A percentile compares a stretch with the other conserved stretches of the same genome.
These are phyloP conservation scores for Penicillium robsamsonii DNA, from an alignment of 495 filamentous ascomycete species.

Conservation along the genomic window DNA sequence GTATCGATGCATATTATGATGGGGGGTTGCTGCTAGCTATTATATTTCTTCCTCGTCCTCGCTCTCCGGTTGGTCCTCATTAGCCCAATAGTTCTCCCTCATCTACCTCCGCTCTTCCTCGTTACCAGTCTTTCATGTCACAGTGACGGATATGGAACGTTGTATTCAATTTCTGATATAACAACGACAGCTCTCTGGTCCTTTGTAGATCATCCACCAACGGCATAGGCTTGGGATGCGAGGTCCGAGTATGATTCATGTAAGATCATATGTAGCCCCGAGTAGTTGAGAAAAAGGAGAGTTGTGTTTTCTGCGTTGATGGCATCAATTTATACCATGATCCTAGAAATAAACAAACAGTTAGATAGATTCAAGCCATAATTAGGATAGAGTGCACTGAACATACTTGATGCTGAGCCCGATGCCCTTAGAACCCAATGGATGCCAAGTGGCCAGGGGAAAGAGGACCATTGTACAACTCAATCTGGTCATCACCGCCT, in stretches of 20 bases:
- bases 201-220: not conserved
- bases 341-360: not conserved
- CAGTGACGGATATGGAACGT: not conserved
- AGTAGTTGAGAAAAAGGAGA: too few species aligned
- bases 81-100: not conserved
- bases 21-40: too few species aligned
- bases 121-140: not conserved
- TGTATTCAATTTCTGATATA: not conserved
- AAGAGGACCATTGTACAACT: not conserved
- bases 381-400: not conserved
- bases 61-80: not conserved
- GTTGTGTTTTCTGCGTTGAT: too few species aligned
- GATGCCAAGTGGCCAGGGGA: not conserved
- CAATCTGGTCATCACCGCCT: not conserved
- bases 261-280: too few species aligned
- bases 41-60: too few species aligned
- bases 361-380: not conserved
- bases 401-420: not conserved
- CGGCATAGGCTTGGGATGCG: not conserved
- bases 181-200: not conserved
- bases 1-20: too few species aligned
- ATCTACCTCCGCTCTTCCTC: not conserved
- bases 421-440: not conserved
- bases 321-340: too few species aligned
- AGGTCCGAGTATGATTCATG: too few species aligned